Base-by-base conservation (phyloP, 139 green algal species). In the Monoraphidium neglectum region DNA sequence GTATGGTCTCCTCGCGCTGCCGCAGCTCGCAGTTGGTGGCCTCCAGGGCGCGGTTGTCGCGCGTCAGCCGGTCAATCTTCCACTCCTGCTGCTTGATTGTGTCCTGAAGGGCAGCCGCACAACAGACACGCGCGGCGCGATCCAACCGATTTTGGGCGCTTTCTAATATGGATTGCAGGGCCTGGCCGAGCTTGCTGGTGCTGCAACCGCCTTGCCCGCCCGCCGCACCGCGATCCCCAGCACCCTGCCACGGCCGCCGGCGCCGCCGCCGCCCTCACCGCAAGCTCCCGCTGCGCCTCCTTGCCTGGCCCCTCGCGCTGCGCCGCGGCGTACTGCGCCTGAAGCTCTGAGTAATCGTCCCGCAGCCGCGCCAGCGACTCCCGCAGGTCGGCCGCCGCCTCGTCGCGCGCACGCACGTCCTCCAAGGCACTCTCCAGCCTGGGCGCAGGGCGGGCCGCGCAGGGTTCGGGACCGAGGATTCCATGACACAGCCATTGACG, bases 21-120 rank as follows among this genome's bases (percentile, higher is more conserved):
- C 83, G 70, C 60, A 88, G 72, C 68, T 89, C 83, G 38, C 69
- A 73, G 78, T 90, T 88, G 16, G 75, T 72, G 51, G 83, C 53
- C 72, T 90, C 87, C 46, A 90, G 81, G 6, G 83, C 81, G 18
- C 79, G 68, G 60, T 92, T 90, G 26, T 88, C 83, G 38, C 82
- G 79, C 4, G 68, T 86, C 26, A 90, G 66, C 8, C 80, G 83
- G 79, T 90, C 85, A 66, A 90, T 86, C 87, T 89, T 91, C 84
- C 84, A 89, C 5, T 88, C 82, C 54, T 83, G 79, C 82, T 91
- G 86, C 35, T 81, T 70, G 21, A 86, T 77, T 16, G 57, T 82
- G 51, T 87, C 84, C 82, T 87, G 69, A 62, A 79, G 43, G 57
- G 36, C 26, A 13, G 23, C 56, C 10, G 56, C 24, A 35, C 49